Evolutionary conservation across 2,329 filamentous ascomycete genomes (phyloP).

Genomic region (Epichloe gansuensis): DNA sequence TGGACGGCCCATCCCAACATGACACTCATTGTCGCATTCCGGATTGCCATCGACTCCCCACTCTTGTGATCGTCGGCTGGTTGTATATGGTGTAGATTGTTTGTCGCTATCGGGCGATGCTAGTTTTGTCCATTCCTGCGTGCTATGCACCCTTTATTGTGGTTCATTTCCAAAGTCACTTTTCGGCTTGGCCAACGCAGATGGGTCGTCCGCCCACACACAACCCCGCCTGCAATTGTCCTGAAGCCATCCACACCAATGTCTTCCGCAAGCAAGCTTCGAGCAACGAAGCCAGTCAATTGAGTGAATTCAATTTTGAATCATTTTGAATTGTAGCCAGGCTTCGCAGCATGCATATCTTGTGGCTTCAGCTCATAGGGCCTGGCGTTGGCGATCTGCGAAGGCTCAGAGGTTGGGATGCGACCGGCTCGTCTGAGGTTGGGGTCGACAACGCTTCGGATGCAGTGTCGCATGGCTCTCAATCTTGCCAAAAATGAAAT

Average conservation of each 20-base stretch:
- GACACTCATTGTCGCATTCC: constrained; percentile 20
- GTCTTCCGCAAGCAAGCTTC: neutral
- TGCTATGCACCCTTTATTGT: constrained; percentile 8
- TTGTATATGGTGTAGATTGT: neutral
- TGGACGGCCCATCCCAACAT: constrained; percentile 6
- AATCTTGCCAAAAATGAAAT: neutral
- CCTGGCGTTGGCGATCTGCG: neutral
- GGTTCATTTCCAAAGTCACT: constrained; percentile 17
- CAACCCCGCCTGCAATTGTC: neutral
- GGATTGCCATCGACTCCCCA: constrained; percentile 13
- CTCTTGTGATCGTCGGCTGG: neutral
- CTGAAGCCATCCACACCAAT: constrained; percentile 23
- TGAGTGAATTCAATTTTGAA: neutral
- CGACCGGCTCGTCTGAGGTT: neutral
- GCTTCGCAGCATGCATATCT: neutral
- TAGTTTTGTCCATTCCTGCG: constrained; percentile 6
- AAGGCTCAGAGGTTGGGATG: neutral
- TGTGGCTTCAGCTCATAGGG: neutral
- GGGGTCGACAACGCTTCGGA: neutral
- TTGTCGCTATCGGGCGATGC: constrained; percentile 8
- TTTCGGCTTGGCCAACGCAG: neutral
- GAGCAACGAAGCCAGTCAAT: neutral
- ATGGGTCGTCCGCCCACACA: neutral
- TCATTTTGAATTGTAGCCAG: neutral
- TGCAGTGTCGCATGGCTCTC: neutral